Evolutionary conservation across 2,329 filamentous ascomycete genomes (phyloP).

Genomic region (Ceratocystis colombiana): DNA sequence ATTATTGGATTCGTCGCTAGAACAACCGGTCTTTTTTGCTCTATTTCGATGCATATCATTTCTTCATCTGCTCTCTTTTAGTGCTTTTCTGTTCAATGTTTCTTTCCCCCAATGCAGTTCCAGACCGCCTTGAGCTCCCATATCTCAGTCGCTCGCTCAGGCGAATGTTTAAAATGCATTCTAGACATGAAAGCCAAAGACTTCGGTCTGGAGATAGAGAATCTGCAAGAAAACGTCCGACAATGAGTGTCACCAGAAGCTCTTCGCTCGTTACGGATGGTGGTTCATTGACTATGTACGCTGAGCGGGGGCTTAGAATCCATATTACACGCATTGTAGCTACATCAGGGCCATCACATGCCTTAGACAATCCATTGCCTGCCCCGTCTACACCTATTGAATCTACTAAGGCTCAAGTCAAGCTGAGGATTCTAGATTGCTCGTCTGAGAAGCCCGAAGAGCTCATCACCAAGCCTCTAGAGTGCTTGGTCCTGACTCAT

Average conservation of each 20-base stretch:
- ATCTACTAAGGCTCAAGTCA: conserved; percentile 10
- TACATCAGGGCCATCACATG: background rate
- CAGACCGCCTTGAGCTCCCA: conserved; percentile 6
- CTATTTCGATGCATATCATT: background rate
- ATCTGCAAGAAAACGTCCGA: too few relatives aligned
- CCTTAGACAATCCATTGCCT: too few relatives aligned
- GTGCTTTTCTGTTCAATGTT: background rate
- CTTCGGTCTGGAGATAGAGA: background rate
- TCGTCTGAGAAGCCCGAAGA: conserved; percentile 18
- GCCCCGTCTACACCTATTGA: background rate
- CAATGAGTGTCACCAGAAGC: background rate
- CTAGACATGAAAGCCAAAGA: background rate
- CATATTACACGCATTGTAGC: background rate
- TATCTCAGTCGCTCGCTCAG: conserved; percentile 14
- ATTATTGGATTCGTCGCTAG: background rate
- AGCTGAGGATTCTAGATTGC: conserved; percentile 3
- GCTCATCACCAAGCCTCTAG: conserved; percentile 5
- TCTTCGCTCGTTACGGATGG: background rate
- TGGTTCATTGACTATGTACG: background rate
- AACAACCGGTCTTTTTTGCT: background rate
- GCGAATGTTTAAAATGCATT: conserved; percentile 1
- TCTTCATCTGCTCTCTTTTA: background rate
- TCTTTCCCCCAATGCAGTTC: background rate
- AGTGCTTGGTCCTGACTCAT: conserved; percentile 2
- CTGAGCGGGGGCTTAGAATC: conserved; percentile 4